Base-by-base conservation (phyloP, 352 stramenopile species). In the Pythium guiyangense region DNA sequence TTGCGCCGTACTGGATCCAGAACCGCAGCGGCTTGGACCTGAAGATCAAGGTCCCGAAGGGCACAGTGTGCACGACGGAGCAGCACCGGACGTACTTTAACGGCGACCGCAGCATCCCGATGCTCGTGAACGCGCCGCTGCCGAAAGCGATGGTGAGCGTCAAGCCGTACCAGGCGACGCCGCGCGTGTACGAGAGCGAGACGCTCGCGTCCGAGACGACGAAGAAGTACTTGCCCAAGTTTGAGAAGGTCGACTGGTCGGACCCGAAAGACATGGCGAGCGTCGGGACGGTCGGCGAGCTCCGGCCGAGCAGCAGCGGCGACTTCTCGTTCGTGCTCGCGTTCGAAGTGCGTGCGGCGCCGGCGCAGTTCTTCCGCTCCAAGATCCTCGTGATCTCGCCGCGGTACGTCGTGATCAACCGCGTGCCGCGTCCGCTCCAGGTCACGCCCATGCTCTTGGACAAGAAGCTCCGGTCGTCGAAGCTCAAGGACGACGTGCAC, bases 301-400 rank as follows among this genome's bases (percentile, higher is more conserved):
- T 95, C 40, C 63, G 71, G 15, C 67, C 74, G 17, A 66, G 57
- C 52, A 66, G 64, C 45, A 74, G 64, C 11, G 72, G 69, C 17
- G 69, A 84, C 47, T 85, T 74, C 11, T 77, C 72, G 14, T 96
- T 88, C 34, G 76, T 94, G 45, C 65, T 96, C 44, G 80, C 84
- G 46, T 96, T 85, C 60, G 82, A 93, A 61, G 65, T 92, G 6
- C 69, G 79, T 18, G 86, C 81, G 4, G 86, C 82, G 18, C 84
- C 86, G 35, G 77, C 70, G 0, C 86, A 94, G 57, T 96, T 94
- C 49, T 88, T 84, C 60, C 70, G 82, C 6, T 88, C 86, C 10
- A 94, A 92, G 67, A 87, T 96, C 42, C 62, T 93, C 29, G 67
- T 86, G 2, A 74, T 96, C 42, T 86, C 83, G 17, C 86, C 86